Evolutionary conservation across 371 early-diverging fungal species (phyloP).

Genomic region (Mucor mucedo): DNA sequence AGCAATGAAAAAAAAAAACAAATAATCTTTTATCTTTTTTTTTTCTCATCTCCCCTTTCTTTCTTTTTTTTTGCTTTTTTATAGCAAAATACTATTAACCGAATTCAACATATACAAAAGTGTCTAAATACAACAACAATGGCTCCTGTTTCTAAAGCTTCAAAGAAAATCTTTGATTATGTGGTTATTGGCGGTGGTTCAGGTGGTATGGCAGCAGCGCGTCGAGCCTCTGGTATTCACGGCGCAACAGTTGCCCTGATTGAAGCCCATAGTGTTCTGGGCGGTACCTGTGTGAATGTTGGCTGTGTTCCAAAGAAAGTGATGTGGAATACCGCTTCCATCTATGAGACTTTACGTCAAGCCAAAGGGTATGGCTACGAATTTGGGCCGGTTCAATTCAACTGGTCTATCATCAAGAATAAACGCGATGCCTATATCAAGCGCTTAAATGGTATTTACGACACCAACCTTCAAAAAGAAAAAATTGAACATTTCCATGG

Average conservation of each 20-base stretch:
- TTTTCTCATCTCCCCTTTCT: not conserved
- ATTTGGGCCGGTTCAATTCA: constrained; percentile 32
- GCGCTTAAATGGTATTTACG: constrained; percentile 95
- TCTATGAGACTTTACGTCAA: constrained; percentile 83
- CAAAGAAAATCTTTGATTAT: constrained; percentile 74
- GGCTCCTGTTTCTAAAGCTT: constrained; percentile 30
- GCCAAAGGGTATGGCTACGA: constrained; percentile 86
- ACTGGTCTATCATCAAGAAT: constrained; percentile 65
- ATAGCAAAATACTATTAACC: constrained; percentile 7
- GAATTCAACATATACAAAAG: constrained; percentile 22
- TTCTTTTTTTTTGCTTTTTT: constrained; percentile 1
- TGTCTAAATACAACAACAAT: constrained; percentile 31
- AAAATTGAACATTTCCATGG: constrained; percentile 83
- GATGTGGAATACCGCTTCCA: constrained; percentile 91
- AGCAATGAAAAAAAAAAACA: constrained; percentile 1
- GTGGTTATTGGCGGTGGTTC: constrained; percentile 92
- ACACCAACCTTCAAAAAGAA: constrained; percentile 82
- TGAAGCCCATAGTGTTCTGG: constrained; percentile 83
- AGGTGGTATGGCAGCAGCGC: constrained; percentile 90
- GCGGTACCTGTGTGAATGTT: constrained; percentile 96
- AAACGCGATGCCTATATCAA: constrained; percentile 94
- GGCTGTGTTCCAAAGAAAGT: constrained; percentile 99
- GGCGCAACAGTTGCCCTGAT: constrained; percentile 91
- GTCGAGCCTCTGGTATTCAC: constrained; percentile 87
- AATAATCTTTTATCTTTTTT: not conserved